These are phyloP conservation scores for Blastobotrys raffinosifermentans DNA, from an alignment of 1,139 yeast species.

Conservation along the genomic window DNA sequence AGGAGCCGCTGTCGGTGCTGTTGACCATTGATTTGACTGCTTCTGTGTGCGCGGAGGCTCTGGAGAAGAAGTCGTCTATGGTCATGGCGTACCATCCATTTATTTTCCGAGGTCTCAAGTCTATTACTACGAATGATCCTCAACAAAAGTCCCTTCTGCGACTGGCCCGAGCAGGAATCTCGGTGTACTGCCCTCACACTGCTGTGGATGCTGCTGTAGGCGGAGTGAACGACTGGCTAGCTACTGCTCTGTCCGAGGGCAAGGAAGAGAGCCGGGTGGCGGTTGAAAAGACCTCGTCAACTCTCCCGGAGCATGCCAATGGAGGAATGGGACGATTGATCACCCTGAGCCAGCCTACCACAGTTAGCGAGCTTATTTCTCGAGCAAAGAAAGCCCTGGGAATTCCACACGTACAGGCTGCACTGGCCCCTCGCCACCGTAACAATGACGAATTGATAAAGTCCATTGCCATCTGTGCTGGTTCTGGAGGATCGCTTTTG, in stretches of 20 bases:
- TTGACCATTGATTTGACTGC: slow-evolving; percentile 82
- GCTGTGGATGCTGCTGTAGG: slow-evolving; percentile 88
- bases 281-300: slow-evolving; percentile 18
- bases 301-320: slow-evolving; percentile 39
- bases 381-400: slow-evolving; percentile 52
- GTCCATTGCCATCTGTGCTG: slow-evolving; percentile 85
- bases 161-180: slow-evolving; percentile 66
- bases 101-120: slow-evolving; percentile 81
- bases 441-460: slow-evolving; percentile 24
- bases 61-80: slow-evolving; percentile 41
- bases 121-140: slow-evolving; percentile 60
- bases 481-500: slow-evolving; percentile 78
- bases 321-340: slow-evolving; percentile 86
- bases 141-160: slow-evolving; percentile 74
- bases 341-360: slow-evolving; percentile 40
- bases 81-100: slow-evolving; percentile 90
- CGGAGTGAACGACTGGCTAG: slow-evolving; percentile 93
- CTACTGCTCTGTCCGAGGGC: slow-evolving; percentile 47
- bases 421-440: slow-evolving; percentile 37
- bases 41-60: slow-evolving; percentile 81
- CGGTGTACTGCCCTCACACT: slow-evolving; percentile 94
- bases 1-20: slow-evolving; percentile 42
- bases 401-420: slow-evolving; percentile 59
- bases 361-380: slow-evolving; percentile 43
- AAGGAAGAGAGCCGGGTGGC: slow-evolving; percentile 25